A percentile compares a stretch with the other conserved stretches of the same genome.
Conservation (phyloP, 1,284 basidiomycete genomes). For the Volvariella surrecta region DNA sequence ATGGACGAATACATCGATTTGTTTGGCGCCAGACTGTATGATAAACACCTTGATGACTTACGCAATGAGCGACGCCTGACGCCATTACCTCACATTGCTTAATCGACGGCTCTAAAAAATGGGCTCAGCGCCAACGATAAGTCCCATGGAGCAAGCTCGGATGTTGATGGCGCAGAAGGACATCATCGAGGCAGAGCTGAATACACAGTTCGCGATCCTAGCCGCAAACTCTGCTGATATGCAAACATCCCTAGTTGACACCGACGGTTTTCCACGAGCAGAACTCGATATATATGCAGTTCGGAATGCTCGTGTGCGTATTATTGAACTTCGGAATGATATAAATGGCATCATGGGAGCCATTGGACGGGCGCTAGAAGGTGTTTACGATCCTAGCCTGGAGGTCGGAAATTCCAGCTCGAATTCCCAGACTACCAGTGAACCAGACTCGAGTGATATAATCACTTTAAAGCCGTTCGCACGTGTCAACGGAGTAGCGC, state of each 20-base stretch:
- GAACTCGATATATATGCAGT: conserved; percentile 82
- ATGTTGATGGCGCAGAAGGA: conserved; percentile 55
- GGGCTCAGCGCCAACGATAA: conserved; percentile 33
- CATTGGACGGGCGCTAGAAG: conserved; percentile 60
- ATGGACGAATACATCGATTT: too few species aligned
- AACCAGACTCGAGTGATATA: too few species aligned
- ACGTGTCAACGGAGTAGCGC: conserved; percentile 70
- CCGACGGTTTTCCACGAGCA: conserved; percentile 78
- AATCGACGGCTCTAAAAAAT: conserved; percentile 18
- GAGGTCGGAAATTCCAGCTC: too few species aligned
- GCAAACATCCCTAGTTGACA: conserved; percentile 69
- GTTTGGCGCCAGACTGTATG: too few species aligned
- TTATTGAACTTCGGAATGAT: conserved; percentile 77
- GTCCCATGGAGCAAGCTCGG: conserved; percentile 44
- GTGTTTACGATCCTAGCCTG: conserved; percentile 48
- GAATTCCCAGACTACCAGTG: too few species aligned
- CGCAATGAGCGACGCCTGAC: conserved; percentile 3
- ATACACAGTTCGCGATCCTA: conserved; percentile 52
- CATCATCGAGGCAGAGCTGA: conserved; percentile 55
- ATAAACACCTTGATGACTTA: too few species aligned
- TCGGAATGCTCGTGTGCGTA: conserved; percentile 61
- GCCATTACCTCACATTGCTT: too few species aligned
- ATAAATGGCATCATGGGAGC: conserved; percentile 54
- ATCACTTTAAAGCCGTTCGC: conserved; percentile 49
- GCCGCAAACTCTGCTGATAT: conserved; percentile 49